These are phyloP conservation scores for Parathielavia appendiculata DNA, from an alignment of 495 filamentous ascomycete species.

Conservation along the genomic window DNA sequence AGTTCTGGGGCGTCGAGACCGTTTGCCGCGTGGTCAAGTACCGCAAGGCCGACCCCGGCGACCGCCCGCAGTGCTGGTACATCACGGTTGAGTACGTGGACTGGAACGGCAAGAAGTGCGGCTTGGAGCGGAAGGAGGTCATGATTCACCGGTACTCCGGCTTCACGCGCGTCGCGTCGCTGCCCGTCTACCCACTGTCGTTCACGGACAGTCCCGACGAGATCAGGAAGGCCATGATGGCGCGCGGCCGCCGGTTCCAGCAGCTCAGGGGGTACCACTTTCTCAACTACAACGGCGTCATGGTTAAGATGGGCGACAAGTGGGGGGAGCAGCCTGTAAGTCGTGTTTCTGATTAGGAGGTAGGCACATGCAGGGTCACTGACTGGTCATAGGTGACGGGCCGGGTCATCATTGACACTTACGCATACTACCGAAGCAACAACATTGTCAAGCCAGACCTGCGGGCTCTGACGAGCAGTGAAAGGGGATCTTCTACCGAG, in stretches of 20 bases:
- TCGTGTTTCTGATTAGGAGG: not conserved
- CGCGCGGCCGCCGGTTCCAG: conserved; percentile 44
- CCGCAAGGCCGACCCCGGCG: not conserved
- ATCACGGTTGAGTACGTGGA: conserved; percentile 46
- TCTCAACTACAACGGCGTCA: conserved; percentile 47
- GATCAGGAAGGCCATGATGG: conserved; percentile 31
- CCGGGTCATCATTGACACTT: conserved; percentile 24
- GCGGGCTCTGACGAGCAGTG: not conserved
- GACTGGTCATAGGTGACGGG: conserved; percentile 7
- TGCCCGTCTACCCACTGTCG: conserved; percentile 50
- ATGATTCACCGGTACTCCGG: conserved; percentile 45
- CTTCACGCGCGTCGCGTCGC: conserved; percentile 43
- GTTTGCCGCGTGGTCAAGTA: conserved; percentile 21
- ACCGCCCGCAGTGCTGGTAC: conserved; percentile 6
- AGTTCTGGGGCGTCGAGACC: conserved; percentile 18
- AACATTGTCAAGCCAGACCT: conserved; percentile 13
- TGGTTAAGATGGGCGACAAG: conserved; percentile 10
- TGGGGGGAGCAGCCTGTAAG: conserved; percentile 5
- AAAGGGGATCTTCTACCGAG: not conserved
- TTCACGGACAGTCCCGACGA: conserved; percentile 42
- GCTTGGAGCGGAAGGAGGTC: conserved; percentile 34
- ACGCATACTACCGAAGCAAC: conserved; percentile 20
- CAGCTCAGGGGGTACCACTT: conserved; percentile 51
- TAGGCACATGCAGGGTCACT: not conserved
- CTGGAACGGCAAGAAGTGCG: conserved; percentile 53